A percentile compares a stretch with the other conserved stretches of the same genome.
phyloP scores from a whole-genome alignment of 2,329 filamentous ascomycete species.

The Phaeosphaeria sp. region DNA sequence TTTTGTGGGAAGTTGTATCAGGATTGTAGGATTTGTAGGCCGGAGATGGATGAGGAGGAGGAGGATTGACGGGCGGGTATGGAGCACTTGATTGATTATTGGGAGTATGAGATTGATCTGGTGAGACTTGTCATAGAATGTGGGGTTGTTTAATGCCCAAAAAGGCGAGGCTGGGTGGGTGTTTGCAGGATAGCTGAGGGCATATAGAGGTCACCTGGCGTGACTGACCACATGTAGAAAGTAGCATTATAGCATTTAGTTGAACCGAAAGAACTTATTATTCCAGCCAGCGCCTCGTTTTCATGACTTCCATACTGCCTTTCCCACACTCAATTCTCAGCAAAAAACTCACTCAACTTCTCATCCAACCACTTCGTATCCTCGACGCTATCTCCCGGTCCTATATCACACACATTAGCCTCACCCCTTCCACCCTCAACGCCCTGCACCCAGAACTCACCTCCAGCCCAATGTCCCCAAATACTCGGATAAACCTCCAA shows the following conservation, averaged over 20 bases:
- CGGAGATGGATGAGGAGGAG: constrained; percentile 19
- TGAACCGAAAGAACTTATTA: not conserved
- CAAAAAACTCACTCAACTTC: constrained; percentile 63
- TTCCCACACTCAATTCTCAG: constrained; percentile 15
- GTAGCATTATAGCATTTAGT: not conserved
- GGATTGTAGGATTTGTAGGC: constrained; percentile 33
- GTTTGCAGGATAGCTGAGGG: not conserved
- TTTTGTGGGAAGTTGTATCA: constrained; percentile 39
- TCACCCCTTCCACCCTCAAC: not conserved
- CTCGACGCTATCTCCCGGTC: constrained; percentile 73
- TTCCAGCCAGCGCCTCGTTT: not conserved
- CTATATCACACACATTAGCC: constrained; percentile 44
- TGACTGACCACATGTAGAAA: not conserved
- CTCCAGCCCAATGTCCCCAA: constrained; percentile 66
- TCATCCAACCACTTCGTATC: constrained; percentile 77
- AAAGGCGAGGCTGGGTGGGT: too few relatives aligned
- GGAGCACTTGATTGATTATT: too few relatives aligned
- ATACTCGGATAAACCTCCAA: constrained; percentile 64
- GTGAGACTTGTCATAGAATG: not conserved
- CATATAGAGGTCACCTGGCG: not conserved
- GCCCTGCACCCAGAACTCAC: constrained; percentile 46
- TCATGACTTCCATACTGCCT: not conserved
- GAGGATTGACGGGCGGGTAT: constrained; percentile 5
- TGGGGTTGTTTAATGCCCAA: too few relatives aligned
- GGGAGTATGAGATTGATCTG: too few relatives aligned